These are phyloP conservation scores for Primulina tabacum DNA, from an alignment of 257 asterid species.

Conservation along the genomic window DNA sequence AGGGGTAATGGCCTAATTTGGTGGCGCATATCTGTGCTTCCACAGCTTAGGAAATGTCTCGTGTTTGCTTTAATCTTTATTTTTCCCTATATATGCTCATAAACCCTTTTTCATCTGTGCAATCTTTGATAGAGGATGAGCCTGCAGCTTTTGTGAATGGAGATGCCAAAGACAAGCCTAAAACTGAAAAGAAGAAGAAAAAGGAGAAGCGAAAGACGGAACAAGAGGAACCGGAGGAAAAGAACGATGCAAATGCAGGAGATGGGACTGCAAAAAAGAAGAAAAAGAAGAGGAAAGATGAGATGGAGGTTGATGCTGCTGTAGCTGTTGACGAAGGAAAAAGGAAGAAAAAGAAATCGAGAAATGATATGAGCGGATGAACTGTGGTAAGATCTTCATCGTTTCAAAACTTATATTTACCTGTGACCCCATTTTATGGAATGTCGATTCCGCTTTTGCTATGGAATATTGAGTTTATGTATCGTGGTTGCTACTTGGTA, in stretches of 20 bases:
- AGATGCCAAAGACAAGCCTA: conserved; percentile 54
- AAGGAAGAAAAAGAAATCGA: conserved; percentile 54
- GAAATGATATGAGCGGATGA: conserved; percentile 32
- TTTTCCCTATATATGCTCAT: neutral
- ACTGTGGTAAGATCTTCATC: conserved; percentile 8
- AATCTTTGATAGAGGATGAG: conserved; percentile 47
- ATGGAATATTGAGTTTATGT: neutral
- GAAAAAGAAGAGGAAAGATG: conserved; percentile 54
- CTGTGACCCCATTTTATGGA: neutral
- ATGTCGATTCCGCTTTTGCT: neutral
- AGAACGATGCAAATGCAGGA: conserved; percentile 42
- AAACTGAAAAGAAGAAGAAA: conserved; percentile 77
- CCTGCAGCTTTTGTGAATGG: conserved; percentile 38
- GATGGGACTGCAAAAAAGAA: conserved; percentile 66
- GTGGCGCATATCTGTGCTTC: neutral
- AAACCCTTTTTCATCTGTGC: conserved; percentile 5
- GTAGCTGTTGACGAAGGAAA: conserved; percentile 41
- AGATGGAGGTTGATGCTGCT: conserved; percentile 32
- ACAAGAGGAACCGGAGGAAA: conserved; percentile 31
- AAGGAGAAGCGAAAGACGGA: conserved; percentile 67
- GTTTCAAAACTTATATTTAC: neutral
- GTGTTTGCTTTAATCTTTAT: neutral
- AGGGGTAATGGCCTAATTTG: neutral
- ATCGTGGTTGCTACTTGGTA: neutral
- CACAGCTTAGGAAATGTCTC: neutral